These are phyloP conservation scores for Metarhizium humberi DNA, from an alignment of 2,329 filamentous ascomycete genomes.

Conservation along the genomic window DNA sequence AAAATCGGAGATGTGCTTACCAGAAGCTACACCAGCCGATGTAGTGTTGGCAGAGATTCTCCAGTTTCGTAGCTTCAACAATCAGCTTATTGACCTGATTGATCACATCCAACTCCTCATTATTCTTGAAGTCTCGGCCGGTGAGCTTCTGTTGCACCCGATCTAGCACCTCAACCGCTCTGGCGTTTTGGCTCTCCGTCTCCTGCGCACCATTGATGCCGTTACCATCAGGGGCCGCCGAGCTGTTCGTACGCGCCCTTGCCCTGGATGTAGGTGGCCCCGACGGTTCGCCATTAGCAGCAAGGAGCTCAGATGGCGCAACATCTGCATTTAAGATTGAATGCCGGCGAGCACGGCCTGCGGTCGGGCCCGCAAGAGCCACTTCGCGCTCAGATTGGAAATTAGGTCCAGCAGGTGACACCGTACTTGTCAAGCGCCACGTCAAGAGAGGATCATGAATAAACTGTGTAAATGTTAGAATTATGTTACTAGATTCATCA, in stretches of 20 bases:
- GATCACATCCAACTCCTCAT: conserved; percentile 75
- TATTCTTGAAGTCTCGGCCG: conserved; percentile 80
- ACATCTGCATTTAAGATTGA: conserved; percentile 60
- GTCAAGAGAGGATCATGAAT: conserved; percentile 98
- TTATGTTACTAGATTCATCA: not conserved
- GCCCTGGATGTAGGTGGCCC: conserved; percentile 39
- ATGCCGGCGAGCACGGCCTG: conserved; percentile 49
- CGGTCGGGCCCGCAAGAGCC: conserved; percentile 37
- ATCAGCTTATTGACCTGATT: conserved; percentile 92
- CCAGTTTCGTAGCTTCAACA: conserved; percentile 88
- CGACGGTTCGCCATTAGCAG: conserved; percentile 34
- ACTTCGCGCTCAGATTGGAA: conserved; percentile 53
- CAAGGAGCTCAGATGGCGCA: conserved; percentile 49
- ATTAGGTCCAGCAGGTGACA: conserved; percentile 56
- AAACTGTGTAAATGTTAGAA: conserved; percentile 50
- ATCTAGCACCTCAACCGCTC: conserved; percentile 83
- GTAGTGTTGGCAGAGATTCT: conserved; percentile 98
- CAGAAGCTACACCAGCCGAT: conserved; percentile 99
- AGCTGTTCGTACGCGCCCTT: conserved; percentile 53
- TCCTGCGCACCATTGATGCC: conserved; percentile 33
- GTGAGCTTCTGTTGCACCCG: conserved; percentile 94
- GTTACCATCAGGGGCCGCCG: conserved; percentile 27
- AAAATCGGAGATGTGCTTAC: conserved; percentile 35
- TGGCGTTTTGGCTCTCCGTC: conserved; percentile 81
- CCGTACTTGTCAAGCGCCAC: conserved; percentile 71